These are phyloP conservation scores for Kwoniella sp. DNA, from an alignment of 768 basidiomycete genomes.

Conservation along the genomic window DNA sequence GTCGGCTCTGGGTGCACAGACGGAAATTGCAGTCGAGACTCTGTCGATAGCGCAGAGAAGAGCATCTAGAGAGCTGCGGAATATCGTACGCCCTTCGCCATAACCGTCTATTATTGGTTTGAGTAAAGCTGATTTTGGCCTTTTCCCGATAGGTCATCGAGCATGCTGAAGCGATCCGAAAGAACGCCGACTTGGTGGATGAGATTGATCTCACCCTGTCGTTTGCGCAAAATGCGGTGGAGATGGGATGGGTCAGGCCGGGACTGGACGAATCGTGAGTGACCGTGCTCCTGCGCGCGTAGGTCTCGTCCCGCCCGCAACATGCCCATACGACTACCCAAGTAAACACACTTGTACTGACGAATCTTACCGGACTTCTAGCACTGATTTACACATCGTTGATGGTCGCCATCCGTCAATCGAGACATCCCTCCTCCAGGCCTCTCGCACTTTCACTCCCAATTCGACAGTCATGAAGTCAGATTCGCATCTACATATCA, in stretches of 20 bases:
- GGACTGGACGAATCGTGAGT: constrained; percentile 69
- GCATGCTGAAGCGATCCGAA: constrained; percentile 63
- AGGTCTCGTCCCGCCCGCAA: background rate
- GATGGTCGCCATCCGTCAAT: constrained; percentile 92
- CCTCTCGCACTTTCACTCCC: constrained; percentile 71
- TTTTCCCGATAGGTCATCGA: constrained; percentile 64
- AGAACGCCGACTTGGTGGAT: constrained; percentile 76
- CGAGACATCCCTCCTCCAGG: constrained; percentile 73
- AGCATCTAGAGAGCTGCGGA: constrained; percentile 70
- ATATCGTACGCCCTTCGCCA: constrained; percentile 60
- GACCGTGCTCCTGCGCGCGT: too few species aligned
- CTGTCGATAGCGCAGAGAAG: constrained; percentile 50
- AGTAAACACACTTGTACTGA: too few species aligned
- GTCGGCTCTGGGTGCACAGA: constrained; percentile 42
- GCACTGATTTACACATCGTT: constrained; percentile 66
- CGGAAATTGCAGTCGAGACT: constrained; percentile 34
- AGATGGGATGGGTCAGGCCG: constrained; percentile 76
- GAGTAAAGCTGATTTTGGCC: background rate
- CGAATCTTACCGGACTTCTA: too few species aligned
- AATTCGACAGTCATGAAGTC: constrained; percentile 72
- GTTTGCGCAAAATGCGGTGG: constrained; percentile 76
- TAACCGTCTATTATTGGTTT: background rate
- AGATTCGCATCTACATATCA: constrained; percentile 69
- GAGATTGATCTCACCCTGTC: constrained; percentile 82
- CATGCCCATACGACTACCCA: background rate